Conservation (phyloP, 179 eudicot species). For the Camellia oleifera region DNA sequence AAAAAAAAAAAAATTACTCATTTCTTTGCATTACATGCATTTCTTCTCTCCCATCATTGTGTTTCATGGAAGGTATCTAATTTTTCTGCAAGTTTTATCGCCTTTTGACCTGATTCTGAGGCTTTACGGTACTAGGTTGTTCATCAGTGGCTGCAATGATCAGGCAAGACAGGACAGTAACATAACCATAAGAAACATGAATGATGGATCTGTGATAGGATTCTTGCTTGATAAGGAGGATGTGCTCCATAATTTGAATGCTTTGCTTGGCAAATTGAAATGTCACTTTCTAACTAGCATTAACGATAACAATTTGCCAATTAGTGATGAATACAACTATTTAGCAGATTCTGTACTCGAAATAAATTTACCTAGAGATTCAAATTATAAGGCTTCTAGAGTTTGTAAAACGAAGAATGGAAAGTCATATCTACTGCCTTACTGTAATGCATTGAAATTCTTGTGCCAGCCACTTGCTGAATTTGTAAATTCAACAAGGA, state of each 20-base stretch:
- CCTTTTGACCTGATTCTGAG: conserved; percentile 41
- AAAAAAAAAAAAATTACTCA: background rate
- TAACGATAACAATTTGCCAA: conserved; percentile 17
- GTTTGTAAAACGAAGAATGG: conserved; percentile 21
- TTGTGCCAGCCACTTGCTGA: conserved; percentile 78
- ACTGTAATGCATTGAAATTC: conserved; percentile 65
- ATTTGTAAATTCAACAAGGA: conserved; percentile 50
- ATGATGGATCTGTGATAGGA: conserved; percentile 21
- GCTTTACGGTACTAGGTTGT: conserved; percentile 62
- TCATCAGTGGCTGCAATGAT: conserved; percentile 31
- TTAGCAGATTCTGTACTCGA: conserved; percentile 6
- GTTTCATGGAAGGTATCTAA: background rate
- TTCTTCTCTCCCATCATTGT: background rate
- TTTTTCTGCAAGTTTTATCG: conserved; percentile 41
- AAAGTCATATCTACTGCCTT: conserved; percentile 31
- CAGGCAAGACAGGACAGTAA: conserved; percentile 24
- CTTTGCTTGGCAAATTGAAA: conserved; percentile 32
- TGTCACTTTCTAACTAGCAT: conserved; percentile 18
- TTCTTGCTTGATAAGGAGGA: conserved; percentile 35
- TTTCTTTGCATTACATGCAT: background rate
- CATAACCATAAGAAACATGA: conserved; percentile 19
- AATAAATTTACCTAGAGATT: conserved; percentile 3
- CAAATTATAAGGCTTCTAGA: conserved; percentile 17
- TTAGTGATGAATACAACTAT: conserved; percentile 11
- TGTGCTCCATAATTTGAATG: conserved; percentile 34